Evolutionary conservation across 1,284 basidiomycete genomes (phyloP), one percentile per base, ranked within the genome.

Genomic region (Meripilus lineatus): DNA sequence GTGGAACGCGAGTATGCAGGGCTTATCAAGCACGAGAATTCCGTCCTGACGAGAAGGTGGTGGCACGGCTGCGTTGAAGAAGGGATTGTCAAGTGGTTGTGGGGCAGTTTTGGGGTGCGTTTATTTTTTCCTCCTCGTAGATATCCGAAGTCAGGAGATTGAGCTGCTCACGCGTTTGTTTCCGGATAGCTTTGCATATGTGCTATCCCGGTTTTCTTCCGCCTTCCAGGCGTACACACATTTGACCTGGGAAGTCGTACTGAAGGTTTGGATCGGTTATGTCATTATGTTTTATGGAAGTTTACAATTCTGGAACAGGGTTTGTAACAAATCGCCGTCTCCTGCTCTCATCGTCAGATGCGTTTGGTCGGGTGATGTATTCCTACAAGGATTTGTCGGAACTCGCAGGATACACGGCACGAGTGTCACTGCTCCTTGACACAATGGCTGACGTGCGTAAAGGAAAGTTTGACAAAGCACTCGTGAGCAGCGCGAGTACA

Each of bases 351-450:
- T 77, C 84, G 7, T 88, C 84, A 84, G 85, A 89, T 67, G 86
- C 85, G 3, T 81, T 89, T 51, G 85, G 85, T 38, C 79, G 86
- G 18, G 75, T 88, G 6, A 95, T 98, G 92, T 96, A 95, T 64
- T 93, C 90, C 11, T 98, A 97, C 72, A 97, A 90, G 73, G 93
- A 97, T 62, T 74, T 99, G 3, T 86, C 92, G 5, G 95, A 99
- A 64, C 79, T 99, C 24, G 93, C 94, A 1, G 95, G 95, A 10
- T 97, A 97, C 64, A 97, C 95, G 0, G 79, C 93, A 1, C 84
- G 95, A 15, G 94, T 99, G 0, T 84, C 89, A 20, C 80, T 87
- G 39, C 75, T 98, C 8, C 75, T 99, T 6, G 90, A 95, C 45
- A 92, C 93, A 0, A 96, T 98, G 85, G 77, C 85, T 14, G 93